Conservation (phyloP, 257 asterid genomes). For the Solanum pinnatisectum region DNA sequence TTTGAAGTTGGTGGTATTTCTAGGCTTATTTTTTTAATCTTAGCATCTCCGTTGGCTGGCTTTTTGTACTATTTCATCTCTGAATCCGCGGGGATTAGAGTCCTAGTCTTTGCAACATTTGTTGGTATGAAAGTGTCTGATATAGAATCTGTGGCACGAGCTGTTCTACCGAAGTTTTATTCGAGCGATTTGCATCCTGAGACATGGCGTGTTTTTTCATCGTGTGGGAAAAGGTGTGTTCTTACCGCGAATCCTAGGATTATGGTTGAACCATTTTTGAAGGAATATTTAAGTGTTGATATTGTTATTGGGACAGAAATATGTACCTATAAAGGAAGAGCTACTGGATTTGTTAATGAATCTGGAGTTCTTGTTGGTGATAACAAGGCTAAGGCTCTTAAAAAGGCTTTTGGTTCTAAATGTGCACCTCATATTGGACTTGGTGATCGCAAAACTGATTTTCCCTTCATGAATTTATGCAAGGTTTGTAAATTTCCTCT, state of each 20-base stretch:
- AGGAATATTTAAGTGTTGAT: constrained; percentile 56
- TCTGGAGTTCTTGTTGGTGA: constrained; percentile 51
- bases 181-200: constrained; percentile 59
- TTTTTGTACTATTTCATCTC: constrained; percentile 45
- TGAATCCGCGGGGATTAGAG: constrained; percentile 49
- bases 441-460: constrained; percentile 56
- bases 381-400: constrained; percentile 39
- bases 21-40: constrained; percentile 44
- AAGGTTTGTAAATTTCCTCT: constrained; percentile 25
- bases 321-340: constrained; percentile 31
- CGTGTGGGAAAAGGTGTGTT: constrained; percentile 51
- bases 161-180: constrained; percentile 62
- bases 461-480: constrained; percentile 65
- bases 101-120: constrained; percentile 49
- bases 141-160: constrained; percentile 58
- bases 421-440: constrained; percentile 39
- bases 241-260: constrained; percentile 68
- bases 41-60: constrained; percentile 53
- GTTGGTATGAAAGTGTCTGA: constrained; percentile 42
- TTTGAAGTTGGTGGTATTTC: constrained; percentile 68
- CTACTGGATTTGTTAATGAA: constrained; percentile 45
- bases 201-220: constrained; percentile 57
- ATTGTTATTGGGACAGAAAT: constrained; percentile 68
- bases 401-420: constrained; percentile 9
- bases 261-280: constrained; percentile 58